These are phyloP conservation scores for Massariosphaeria phaeospora DNA, from an alignment of 495 filamentous ascomycete genomes.

Conservation along the genomic window DNA sequence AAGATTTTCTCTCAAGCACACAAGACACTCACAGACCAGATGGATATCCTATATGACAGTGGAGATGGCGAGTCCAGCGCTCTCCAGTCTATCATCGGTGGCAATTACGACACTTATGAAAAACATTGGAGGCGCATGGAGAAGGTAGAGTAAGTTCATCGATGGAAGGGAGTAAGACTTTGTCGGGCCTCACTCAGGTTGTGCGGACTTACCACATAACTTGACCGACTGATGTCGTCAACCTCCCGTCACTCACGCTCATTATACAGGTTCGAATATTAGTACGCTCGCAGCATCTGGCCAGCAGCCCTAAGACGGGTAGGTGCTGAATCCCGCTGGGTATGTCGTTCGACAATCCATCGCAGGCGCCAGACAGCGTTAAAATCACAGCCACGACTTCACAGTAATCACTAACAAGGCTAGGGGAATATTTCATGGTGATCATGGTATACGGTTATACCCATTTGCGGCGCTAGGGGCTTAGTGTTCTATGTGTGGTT, in stretches of 20 bases:
- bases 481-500: not conserved
- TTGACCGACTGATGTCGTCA: no score
- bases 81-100: conserved; percentile 36
- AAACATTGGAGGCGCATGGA: conserved; percentile 22
- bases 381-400: no score
- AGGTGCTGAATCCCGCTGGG: no score
- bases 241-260: no score
- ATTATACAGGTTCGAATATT: no score
- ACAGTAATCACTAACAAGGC: no score
- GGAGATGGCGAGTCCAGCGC: conserved; percentile 26
- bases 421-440: no score
- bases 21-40: conserved; percentile 50
- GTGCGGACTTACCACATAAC: no score
- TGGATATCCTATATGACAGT: conserved; percentile 56
- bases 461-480: conserved; percentile 9
- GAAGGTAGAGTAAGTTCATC: conserved; percentile 12
- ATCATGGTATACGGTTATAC: conserved; percentile 6
- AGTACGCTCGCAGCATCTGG: no score
- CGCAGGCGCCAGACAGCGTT: no score
- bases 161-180: not conserved
- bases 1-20: conserved; percentile 60
- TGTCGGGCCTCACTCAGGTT: not conserved
- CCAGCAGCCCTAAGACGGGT: no score
- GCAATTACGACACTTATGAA: conserved; percentile 39
- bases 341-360: no score